Conservation (phyloP, 495 filamentous ascomycete species). For the Penicillium pancosmium region DNA sequence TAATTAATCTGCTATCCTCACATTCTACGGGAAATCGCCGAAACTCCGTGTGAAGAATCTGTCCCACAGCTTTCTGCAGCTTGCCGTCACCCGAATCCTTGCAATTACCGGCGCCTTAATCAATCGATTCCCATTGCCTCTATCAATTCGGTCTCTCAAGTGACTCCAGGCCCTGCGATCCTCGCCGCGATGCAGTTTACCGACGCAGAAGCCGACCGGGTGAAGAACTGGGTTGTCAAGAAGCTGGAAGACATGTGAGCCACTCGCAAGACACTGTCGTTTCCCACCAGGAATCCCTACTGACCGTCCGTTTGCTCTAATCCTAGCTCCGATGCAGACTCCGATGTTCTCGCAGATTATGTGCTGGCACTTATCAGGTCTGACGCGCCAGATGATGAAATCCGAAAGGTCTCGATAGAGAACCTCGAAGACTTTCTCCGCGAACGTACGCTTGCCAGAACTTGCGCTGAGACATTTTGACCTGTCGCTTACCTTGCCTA, state of each 20-base stretch:
- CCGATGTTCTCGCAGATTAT: conserved; percentile 94
- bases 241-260: conserved; percentile 89
- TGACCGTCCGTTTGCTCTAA: conserved; percentile 8
- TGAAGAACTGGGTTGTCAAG: conserved; percentile 90
- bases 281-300: not conserved
- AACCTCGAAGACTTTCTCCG: conserved; percentile 87
- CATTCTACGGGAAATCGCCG: not conserved
- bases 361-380: conserved; percentile 86
- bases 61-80: conserved; percentile 12
- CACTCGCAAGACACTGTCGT: not conserved
- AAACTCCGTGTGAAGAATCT: not conserved
- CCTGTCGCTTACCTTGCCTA: conserved; percentile 32
- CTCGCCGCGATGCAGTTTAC: conserved; percentile 68
- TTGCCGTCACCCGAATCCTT: conserved; percentile 19
- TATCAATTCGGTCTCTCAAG: not conserved
- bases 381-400: conserved; percentile 73
- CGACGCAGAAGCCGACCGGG: conserved; percentile 69
- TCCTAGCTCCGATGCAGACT: conserved; percentile 85
- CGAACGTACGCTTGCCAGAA: conserved; percentile 61
- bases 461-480: not conserved
- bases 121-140: not conserved
- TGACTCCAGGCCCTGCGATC: not conserved
- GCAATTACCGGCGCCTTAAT: conserved; percentile 8
- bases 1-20: not conserved
- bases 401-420: conserved; percentile 72